Conservation (phyloP, 257 asterid species). For the Catharanthus roseus region DNA sequence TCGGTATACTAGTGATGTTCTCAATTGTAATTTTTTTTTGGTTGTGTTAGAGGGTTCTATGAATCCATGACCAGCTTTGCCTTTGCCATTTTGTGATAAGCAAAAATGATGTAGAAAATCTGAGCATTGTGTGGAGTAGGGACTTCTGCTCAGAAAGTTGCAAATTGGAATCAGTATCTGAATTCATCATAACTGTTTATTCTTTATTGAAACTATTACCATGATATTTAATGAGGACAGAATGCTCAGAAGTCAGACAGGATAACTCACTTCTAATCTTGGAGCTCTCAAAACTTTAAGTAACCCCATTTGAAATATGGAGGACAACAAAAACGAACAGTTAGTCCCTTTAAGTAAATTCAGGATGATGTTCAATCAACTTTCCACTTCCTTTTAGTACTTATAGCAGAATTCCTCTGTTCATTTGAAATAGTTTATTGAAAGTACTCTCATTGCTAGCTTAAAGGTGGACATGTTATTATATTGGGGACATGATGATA, state of each 20-base stretch:
- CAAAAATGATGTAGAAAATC: background rate
- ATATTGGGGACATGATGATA: background rate
- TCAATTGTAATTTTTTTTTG: background rate
- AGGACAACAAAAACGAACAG: background rate
- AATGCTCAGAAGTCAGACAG: background rate
- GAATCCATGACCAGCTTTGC: background rate
- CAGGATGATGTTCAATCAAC: background rate
- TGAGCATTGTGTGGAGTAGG: background rate
- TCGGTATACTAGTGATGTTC: background rate
- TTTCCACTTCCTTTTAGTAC: background rate
- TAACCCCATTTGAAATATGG: background rate
- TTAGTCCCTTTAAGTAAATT: background rate
- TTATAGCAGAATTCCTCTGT: background rate
- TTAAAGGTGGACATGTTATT: background rate
- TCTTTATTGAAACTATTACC: background rate
- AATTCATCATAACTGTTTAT: background rate
- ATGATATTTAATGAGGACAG: background rate
- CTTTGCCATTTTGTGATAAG: background rate
- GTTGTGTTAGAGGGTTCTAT: background rate
- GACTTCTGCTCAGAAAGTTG: background rate
- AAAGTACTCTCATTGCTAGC: background rate
- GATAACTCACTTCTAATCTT: background rate
- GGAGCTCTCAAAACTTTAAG: background rate
- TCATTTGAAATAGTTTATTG: background rate
- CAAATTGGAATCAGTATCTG: background rate